Evolutionary conservation across 2,329 filamentous ascomycete species (phyloP).

Genomic region (Aspergillus spinulosporus): DNA sequence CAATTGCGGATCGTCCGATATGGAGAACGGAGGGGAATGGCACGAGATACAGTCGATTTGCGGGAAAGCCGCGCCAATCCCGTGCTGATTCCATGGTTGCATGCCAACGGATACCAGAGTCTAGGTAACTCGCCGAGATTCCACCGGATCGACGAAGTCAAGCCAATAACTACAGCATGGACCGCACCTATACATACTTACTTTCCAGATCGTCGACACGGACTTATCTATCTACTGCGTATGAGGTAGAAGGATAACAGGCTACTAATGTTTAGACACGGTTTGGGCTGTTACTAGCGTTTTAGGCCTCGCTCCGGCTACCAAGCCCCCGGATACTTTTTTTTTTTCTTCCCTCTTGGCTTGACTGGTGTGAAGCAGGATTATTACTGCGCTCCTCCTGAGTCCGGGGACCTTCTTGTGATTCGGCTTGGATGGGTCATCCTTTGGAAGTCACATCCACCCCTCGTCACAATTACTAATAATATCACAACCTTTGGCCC

Average conservation of each 20-base stretch:
- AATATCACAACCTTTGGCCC: background rate
- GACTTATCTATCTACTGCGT: background rate
- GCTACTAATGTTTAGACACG: constrained; percentile 7
- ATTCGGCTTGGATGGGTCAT: constrained; percentile 8
- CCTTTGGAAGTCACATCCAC: background rate
- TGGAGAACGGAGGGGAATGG: background rate
- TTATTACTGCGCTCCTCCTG: background rate
- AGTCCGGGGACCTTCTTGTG: background rate
- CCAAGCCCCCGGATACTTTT: no score
- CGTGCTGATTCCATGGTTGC: constrained; percentile 11
- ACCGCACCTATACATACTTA: no score
- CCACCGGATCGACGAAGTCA: constrained; percentile 7
- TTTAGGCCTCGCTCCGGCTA: background rate
- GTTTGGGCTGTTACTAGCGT: constrained; percentile 2
- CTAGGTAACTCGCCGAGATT: background rate
- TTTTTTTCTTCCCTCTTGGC: background rate
- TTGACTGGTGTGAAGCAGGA: background rate
- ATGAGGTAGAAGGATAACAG: background rate
- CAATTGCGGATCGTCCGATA: background rate
- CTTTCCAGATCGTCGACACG: background rate
- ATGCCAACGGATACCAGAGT: background rate
- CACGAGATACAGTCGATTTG: background rate
- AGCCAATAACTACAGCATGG: background rate
- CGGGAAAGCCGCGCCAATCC: constrained; percentile 13
- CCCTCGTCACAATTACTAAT: constrained; percentile 4